These are phyloP conservation scores for Globisporangium nagaii DNA, from an alignment of 352 stramenopile species.

Conservation along the genomic window DNA sequence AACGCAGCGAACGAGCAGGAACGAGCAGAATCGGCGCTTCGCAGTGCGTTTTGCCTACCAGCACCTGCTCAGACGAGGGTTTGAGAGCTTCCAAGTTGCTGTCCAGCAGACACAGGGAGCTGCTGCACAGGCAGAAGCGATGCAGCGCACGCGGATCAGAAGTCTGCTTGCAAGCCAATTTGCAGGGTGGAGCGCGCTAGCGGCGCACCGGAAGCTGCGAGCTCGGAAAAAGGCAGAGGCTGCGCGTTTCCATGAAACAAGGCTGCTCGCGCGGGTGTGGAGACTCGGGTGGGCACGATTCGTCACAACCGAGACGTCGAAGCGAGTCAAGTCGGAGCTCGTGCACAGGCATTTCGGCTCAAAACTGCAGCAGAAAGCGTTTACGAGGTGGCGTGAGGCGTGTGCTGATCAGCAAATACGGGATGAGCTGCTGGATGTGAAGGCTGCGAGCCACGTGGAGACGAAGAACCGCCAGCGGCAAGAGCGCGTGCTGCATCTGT, in stretches of 20 bases:
- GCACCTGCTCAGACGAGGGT: not conserved
- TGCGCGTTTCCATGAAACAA: not conserved
- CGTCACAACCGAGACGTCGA: not conserved
- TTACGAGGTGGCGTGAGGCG: not conserved
- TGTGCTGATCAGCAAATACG: not conserved
- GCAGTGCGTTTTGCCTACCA: conserved; percentile 12
- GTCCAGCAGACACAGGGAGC: not conserved
- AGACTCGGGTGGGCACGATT: not conserved
- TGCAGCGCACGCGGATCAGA: not conserved
- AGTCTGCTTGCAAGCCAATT: not conserved
- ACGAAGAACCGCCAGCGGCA: not conserved
- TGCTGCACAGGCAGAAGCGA: not conserved
- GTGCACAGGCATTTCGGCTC: not conserved
- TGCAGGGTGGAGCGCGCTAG: not conserved
- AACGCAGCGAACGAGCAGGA: not conserved
- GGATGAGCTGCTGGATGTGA: not conserved
- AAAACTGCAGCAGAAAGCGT: not conserved
- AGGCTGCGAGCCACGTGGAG: not conserved
- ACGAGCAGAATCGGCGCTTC: conserved; percentile 5
- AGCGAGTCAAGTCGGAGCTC: not conserved
- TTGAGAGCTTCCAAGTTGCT: not conserved
- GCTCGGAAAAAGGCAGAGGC: not conserved
- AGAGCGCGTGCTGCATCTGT: not conserved
- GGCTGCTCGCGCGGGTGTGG: conserved; percentile 3
- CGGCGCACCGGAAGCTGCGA: not conserved